A percentile compares a stretch with the other conserved stretches of the same genome.
These are phyloP conservation scores for Vanderwaltozyma yarrowii DNA, from an alignment of 805 yeast genomes.

Conservation along the genomic window DNA sequence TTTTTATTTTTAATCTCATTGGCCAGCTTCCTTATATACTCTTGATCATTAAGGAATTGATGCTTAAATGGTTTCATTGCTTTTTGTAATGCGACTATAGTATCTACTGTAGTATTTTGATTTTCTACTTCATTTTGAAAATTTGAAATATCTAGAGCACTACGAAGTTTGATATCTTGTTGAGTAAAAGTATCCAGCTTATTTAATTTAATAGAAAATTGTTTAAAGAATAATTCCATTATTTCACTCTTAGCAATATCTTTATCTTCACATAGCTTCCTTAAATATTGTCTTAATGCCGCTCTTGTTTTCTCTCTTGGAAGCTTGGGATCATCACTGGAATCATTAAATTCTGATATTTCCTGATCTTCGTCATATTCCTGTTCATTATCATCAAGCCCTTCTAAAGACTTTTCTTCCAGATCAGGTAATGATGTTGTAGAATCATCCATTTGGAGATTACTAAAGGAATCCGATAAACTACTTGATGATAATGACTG, in stretches of 20 bases:
- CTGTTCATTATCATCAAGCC: conserved; percentile 6
- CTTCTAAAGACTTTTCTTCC: conserved; percentile 1
- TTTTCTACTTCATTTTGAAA: conserved; percentile 55
- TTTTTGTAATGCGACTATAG: conserved; percentile 40
- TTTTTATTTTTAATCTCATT: conserved; percentile 48
- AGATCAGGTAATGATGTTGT: not conserved
- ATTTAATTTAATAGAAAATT: conserved; percentile 27
- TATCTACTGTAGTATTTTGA: conserved; percentile 49
- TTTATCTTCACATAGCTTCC: conserved; percentile 40
- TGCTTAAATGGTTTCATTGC: conserved; percentile 48
- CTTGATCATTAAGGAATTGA: conserved; percentile 36
- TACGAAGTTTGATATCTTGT: not conserved
- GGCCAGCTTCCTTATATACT: conserved; percentile 52
- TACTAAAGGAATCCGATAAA: not conserved
- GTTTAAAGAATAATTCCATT: conserved; percentile 42
- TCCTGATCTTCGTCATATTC: conserved; percentile 10
- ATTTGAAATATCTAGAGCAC: conserved; percentile 37
- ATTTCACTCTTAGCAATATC: conserved; percentile 45
- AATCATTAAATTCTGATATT: conserved; percentile 5
- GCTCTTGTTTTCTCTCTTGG: conserved; percentile 70
- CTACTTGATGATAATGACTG: not conserved
- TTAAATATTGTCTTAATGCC: conserved; percentile 65
- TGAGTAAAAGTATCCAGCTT: not conserved
- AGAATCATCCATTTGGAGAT: not conserved
- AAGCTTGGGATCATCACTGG: conserved; percentile 25